Base-by-base conservation (phyloP, 2,329 filamentous ascomycete species). In the Penicillium rolfsii region DNA sequence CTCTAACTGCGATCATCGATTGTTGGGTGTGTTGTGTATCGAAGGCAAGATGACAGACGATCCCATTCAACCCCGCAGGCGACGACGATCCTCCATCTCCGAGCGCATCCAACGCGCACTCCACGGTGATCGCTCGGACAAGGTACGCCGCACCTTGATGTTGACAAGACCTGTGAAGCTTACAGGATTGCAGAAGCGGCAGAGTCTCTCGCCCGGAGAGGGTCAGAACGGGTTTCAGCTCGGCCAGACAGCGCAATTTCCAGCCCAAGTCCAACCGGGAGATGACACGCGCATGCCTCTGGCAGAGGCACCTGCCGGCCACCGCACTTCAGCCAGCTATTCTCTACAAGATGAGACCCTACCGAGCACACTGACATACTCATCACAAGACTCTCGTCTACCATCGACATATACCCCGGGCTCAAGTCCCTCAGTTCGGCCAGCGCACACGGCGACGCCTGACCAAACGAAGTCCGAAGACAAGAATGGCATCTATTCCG, bases 1-100 rank as follows among this genome's bases (percentile, higher is more conserved):
- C 28, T 5, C n/a, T 14, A 11, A n/a, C 8, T n/a, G 28, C 28
- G 46, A 19, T 35, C 46, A n/a, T 14, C n/a, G n/a, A 46, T 46
- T 46, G 22, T 26, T 22, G 46, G 50, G 35, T 38, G 50, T 24
- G 36, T 41, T 26, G 24, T 38, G 35, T 9, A 12, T n/a, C 24
- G 3, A 26, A 54, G 4, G 26, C 35, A 45, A 40, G 38, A 68
- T 68, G 66, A 53, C 60, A 36, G 60, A 53, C 45, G 61, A 67
- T 60, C 63, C 30, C 14, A 12, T 41, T 55, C 43, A 52, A 46
- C 63, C 64, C 66, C 64, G 67, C 65, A 55, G 60, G 50, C 54
- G 38, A 53, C 66, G 67, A 26, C 59, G 65, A 67, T 67, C 67
- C 35, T 70, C 67, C 41, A 63, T 70, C 54, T 64, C 67, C 4